Conservation (phyloP, 2,329 filamentous ascomycete genomes). For the Trichoderma polysporum region DNA sequence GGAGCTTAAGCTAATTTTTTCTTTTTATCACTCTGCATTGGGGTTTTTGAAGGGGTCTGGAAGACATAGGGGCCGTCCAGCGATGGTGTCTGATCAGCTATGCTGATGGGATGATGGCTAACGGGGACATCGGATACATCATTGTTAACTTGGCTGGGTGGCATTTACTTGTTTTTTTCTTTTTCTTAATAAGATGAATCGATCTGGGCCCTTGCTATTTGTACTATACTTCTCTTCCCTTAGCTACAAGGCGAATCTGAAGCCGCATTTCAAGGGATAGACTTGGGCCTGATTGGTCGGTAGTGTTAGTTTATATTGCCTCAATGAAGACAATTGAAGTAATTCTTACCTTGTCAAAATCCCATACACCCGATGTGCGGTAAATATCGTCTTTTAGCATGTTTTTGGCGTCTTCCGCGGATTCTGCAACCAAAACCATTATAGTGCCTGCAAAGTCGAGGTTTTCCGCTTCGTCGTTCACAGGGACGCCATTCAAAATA, state of each 20-base stretch:
- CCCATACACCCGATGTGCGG: constrained; percentile 71
- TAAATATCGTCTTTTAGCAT: constrained; percentile 73
- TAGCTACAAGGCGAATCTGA: constrained; percentile 29
- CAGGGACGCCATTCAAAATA: constrained; percentile 63
- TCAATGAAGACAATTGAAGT: neutral
- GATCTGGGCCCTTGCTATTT: neutral
- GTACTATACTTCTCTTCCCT: neutral
- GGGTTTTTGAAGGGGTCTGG: constrained; percentile 13
- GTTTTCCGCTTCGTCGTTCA: constrained; percentile 55
- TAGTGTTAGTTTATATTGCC: neutral
- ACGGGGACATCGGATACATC: neutral
- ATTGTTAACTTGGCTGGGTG: neutral
- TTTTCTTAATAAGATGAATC: neutral
- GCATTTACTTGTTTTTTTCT: neutral
- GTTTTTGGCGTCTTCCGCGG: constrained; percentile 67
- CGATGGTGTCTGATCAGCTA: constrained; percentile 27
- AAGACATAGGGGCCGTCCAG: constrained; percentile 27
- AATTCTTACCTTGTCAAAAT: constrained; percentile 61
- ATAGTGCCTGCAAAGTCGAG: constrained; percentile 74
- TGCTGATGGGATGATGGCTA: constrained; percentile 18
- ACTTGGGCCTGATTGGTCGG: constrained; percentile 45
- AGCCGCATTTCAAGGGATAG: constrained; percentile 49
- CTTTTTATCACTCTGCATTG: neutral
- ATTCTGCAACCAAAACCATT: constrained; percentile 65
- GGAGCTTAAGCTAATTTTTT: neutral